Base-by-base conservation (phyloP, 805 yeast genomes). In the Saccharomyces paradoxus region DNA sequence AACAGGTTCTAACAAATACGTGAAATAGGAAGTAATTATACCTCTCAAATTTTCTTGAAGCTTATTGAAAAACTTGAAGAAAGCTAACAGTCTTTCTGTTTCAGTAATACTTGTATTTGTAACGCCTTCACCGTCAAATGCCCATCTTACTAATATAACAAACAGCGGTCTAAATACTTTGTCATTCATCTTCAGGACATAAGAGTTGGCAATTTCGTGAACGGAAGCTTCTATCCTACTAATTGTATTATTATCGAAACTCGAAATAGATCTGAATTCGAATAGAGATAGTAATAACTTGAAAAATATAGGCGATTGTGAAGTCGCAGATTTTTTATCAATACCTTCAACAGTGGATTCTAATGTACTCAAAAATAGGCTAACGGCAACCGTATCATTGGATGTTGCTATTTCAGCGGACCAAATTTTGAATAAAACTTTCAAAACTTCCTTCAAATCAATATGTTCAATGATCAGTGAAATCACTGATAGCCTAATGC, bases 81-180 rank as follows among this genome's bases (percentile, higher is more conserved):
- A 89, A 2, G 96, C 84, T 48, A 80, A 71, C 54, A 84, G 73
- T 64, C 96, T 78, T 53, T 84, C 81, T 14, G 69, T 63, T 64
- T 80, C 83, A 17, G 79, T 71, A 44, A 80, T 78, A 28, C 65
- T 65, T 5, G 69, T 60, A 50, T 78, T 71, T 3, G 67, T 72
- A 12, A 80, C 79, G 47, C 87, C 90, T 69, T 86, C 95, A 55
- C 90, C 96, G 58, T 84, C 87, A 62, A 88, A 80, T 2, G 97
- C 95, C 99, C 99, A 94, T 68, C 90, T 82, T 12, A 87, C 90
- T 62, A 89, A 75, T 27, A 84, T 76, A 6, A 91, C 92, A 72
- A 94, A 94, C 66, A 89, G 75, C 21, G 99, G 99, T 66, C 97
- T 82, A 78, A 94, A 94, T 24, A 84, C 81, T 73, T 89, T 89